Base-by-base conservation (phyloP, 257 asterid species). In the Solanum commersonii region DNA sequence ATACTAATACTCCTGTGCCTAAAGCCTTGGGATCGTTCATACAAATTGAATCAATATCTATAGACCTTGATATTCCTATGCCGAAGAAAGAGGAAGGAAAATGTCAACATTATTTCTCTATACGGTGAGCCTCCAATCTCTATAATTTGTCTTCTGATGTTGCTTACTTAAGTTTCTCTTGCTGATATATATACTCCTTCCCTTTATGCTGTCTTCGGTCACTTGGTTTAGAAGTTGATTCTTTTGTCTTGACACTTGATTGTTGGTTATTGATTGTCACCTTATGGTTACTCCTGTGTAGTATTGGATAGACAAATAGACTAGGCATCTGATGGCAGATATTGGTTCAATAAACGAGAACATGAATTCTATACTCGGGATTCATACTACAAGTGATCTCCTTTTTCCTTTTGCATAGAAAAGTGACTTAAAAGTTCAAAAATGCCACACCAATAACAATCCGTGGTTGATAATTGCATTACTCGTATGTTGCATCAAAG, bases 101-200 rank as follows among this genome's bases (percentile, higher is more conserved):
- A 29, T 93, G 93, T 27, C 91, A 89, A 27, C 95, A 94, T 85
- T 96, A 94, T 85, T 96, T 96, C 86, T 92, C 98, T 18, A 93
- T 96, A 33, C 98, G 98, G 99, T 94, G 84, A 91, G 92, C 52
- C 63, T 88, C 38, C 23, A 29, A 18, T 81, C 85, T 16, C 40
- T 29, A 46, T 6, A 16, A 10, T 78, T 78, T 78, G 84, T 25
- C 84, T 42, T 42, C 16, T 14, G 56, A 46, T 46, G 27, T 81
- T 81, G 68, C 42, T 46, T 40, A 78, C 59, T 18, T 14, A 14
- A 42, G n/a, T 78, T 81, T 81, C 68, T 46, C 42, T 29, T 81
- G 60, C 46, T 73, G 52, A 22, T 74, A 35, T 10, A 35, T 74
- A 4, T 71, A 34, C 23, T 27, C 63, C 42, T 85, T 85, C 59